Evolutionary conservation across 306 rosid species (phyloP).

Genomic region (Glycyrrhiza uralensis): DNA sequence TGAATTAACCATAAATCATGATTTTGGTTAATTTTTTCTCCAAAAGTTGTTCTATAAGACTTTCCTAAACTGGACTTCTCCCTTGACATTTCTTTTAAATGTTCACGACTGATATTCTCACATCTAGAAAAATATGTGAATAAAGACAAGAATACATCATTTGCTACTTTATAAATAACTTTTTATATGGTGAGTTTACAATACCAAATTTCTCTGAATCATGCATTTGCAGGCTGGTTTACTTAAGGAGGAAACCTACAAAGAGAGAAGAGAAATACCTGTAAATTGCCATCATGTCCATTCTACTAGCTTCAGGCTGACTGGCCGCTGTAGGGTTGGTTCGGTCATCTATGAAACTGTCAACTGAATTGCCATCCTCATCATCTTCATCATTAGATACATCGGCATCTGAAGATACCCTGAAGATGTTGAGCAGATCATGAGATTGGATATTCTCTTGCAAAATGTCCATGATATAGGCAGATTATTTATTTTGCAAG

Average conservation of each 20-base stretch:
- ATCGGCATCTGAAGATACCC: constrained; percentile 70
- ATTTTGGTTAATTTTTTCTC: background rate
- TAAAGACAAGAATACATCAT: background rate
- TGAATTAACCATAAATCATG: background rate
- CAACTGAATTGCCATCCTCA: constrained; percentile 49
- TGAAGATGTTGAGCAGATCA: constrained; percentile 26
- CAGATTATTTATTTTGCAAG: background rate
- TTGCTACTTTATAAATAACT: background rate
- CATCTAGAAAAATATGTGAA: background rate
- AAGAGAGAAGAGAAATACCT: constrained; percentile 43
- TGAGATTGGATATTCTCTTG: constrained; percentile 24
- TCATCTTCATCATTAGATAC: constrained; percentile 75
- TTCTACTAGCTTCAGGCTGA: constrained; percentile 55
- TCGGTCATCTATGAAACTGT: constrained; percentile 94
- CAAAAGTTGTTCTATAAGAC: background rate
- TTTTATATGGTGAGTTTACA: background rate
- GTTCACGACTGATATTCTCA: constrained; percentile 1
- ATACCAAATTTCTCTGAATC: background rate
- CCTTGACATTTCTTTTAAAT: background rate
- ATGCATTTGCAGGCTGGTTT: background rate
- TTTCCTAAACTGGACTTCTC: background rate
- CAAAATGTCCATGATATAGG: constrained; percentile 7
- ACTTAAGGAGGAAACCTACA: background rate
- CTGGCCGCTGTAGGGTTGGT: constrained; percentile 51
- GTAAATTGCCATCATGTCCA: constrained; percentile 92